Percentiles rank a stretch among this genome's conserved stretches.
Conservation (phyloP, 768 basidiomycete species). For the Rhizopogon vulgaris region DNA sequence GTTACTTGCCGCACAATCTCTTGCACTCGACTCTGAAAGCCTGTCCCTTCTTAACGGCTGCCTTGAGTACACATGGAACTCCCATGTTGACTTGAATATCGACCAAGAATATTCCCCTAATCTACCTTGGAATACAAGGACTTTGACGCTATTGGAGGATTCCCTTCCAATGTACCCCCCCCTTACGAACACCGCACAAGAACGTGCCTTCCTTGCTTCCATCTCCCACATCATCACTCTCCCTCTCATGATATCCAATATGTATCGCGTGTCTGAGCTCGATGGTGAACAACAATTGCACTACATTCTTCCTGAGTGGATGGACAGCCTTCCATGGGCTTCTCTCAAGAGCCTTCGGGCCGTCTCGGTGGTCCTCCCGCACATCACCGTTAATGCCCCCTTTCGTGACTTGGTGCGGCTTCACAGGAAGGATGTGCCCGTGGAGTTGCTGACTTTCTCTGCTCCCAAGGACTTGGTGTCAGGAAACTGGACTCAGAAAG, state of each 20-base stretch:
- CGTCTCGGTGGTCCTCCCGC: neutral
- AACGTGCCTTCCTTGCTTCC: conserved; percentile 27
- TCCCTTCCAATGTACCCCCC: conserved; percentile 23
- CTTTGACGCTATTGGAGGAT: conserved; percentile 28
- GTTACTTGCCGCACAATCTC: conserved; percentile 1
- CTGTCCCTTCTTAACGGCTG: conserved; percentile 30
- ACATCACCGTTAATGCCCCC: too few relatives aligned
- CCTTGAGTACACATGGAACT: conserved; percentile 11
- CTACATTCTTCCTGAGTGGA: neutral
- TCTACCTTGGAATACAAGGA: conserved; percentile 6
- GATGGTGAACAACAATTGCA: too few relatives aligned
- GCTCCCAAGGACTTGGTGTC: too few relatives aligned
- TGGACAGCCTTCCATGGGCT: conserved; percentile 23
- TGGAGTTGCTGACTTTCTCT: too few relatives aligned
- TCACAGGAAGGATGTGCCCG: too few relatives aligned
- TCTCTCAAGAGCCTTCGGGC: conserved; percentile 21
- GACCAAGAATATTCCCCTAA: conserved; percentile 17
- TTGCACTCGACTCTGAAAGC: conserved; percentile 27
- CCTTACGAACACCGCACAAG: conserved; percentile 24
- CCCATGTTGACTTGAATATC: neutral
- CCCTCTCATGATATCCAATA: conserved; percentile 1
- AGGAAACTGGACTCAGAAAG: too few relatives aligned
- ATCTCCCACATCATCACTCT: conserved; percentile 32
- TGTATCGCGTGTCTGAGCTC: neutral
- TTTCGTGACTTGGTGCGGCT: too few relatives aligned